Base-by-base conservation (phyloP, 192 early-diverging fungal genomes). In the Coemansia sp. region DNA sequence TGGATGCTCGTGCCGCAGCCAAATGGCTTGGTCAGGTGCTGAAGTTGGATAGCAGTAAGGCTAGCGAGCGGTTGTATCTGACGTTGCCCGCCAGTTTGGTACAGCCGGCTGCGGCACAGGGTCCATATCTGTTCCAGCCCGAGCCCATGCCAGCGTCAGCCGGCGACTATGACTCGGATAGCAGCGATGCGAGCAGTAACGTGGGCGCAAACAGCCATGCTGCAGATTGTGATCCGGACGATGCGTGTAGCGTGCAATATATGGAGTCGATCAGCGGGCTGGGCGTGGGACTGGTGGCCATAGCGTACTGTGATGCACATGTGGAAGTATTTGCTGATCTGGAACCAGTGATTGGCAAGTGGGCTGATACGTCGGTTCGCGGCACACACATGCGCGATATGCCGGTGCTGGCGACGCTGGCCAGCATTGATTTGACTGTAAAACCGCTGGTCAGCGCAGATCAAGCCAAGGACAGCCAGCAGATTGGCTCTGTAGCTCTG, bases 271-370 rank as follows among this genome's bases (percentile, higher is more conserved):
- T 74, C 1, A 66, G 84, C 22, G 76, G 78, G 7, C 52, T 51
- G 17, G 66, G 72, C 19, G 58, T 85, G 2, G 80, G 82, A 4
- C 68, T 90, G 10, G 28, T 92, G 11, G 79, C 73, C 6, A 59
- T 92, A 14, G 87, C 85, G 5, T 82, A 81, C 64, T 81, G 80
- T 17, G 83, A 89, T 64, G 85, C 86, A 1, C 78, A 72, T 23
- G 66, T 91, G 23, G 87, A 88, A 26, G 74, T 88, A 21, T 88
- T 81, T 74, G 81, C 88, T 5, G 84, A 85, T 36, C 71, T 85
- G 42, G 83, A 85, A 66, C 82, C 82, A 1, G 65, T 81, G n/a
- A 75, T 78, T n/a, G 71, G 68, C 19, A 51, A 59, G 20, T 84
- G 82, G 82, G 22, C 65, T 19, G 65, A 57, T 40, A 37, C 56